Percentiles rank a stretch among this genome's conserved stretches.
Evolutionary conservation across 305 asterid genomes (phyloP).

Genomic region (Plantago lanceolata): DNA sequence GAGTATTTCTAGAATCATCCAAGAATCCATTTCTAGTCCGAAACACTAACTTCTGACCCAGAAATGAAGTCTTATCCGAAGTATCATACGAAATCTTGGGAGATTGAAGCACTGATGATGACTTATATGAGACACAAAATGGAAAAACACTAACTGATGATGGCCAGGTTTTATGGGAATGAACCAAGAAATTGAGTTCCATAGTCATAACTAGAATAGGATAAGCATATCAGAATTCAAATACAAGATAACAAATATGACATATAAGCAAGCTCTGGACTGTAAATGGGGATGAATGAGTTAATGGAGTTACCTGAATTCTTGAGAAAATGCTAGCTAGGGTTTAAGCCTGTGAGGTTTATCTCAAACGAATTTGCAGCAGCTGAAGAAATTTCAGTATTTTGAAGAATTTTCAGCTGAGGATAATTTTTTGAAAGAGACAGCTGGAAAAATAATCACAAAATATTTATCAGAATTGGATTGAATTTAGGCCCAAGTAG

Average conservation of each 20-base stretch:
- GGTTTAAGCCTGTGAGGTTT: neutral
- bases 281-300: neutral
- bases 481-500: neutral
- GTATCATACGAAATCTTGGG: conserved; percentile 32
- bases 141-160: conserved; percentile 45
- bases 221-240: neutral
- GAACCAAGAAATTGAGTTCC: conserved; percentile 51
- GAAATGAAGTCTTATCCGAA: conserved; percentile 41
- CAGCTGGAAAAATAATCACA: too few relatives aligned
- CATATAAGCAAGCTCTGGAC: neutral
- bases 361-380: neutral
- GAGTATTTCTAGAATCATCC: conserved; percentile 32
- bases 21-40: conserved; percentile 28
- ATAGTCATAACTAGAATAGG: conserved; percentile 17
- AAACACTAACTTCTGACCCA: conserved; percentile 44
- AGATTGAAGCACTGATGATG: conserved; percentile 35
- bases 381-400: neutral
- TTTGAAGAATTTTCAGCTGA: neutral
- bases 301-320: neutral
- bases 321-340: neutral
- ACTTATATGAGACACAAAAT: conserved; percentile 37
- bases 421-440: neutral
- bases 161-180: conserved; percentile 43
- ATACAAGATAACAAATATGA: neutral
- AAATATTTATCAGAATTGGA: neutral